These are phyloP conservation scores for Podospora conica DNA, from an alignment of 495 filamentous ascomycete species.

Conservation along the genomic window DNA sequence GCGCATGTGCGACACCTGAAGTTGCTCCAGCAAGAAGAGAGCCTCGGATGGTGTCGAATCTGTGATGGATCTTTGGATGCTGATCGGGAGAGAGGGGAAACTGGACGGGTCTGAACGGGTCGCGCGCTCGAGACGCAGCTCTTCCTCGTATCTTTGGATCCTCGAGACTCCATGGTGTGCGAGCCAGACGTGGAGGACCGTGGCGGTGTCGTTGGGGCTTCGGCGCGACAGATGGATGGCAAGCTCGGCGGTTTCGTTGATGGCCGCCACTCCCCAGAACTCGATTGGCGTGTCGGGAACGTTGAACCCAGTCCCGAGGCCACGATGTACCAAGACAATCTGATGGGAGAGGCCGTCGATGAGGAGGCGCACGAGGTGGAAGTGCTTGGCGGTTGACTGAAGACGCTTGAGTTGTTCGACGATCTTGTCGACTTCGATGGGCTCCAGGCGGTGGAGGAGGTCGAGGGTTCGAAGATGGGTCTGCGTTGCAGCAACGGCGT, in stretches of 20 bases:
- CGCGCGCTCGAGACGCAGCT: conserved; percentile 14
- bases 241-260: not conserved
- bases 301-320: conserved; percentile 23
- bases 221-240: conserved; percentile 23
- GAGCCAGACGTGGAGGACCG: conserved; percentile 23
- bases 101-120: not conserved
- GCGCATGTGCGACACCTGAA: conserved; percentile 6
- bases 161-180: conserved; percentile 23
- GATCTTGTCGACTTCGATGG: conserved; percentile 15
- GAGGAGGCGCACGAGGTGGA: conserved; percentile 11
- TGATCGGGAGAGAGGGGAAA: conserved; percentile 6
- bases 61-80: conserved; percentile 19
- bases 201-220: conserved; percentile 18
- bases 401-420: conserved; percentile 15
- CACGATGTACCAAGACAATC: conserved; percentile 17
- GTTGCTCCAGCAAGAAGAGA: conserved; percentile 18
- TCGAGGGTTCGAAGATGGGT: conserved; percentile 16
- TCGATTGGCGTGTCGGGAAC: conserved; percentile 17
- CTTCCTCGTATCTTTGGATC: conserved; percentile 19
- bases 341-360: conserved; percentile 14
- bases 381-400: conserved; percentile 7
- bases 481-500: conserved; percentile 18
- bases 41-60: conserved; percentile 16
- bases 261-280: conserved; percentile 22
- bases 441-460: conserved; percentile 20